These are phyloP conservation scores for Talaromyces adpressus DNA, from an alignment of 495 filamentous ascomycete genomes.

Conservation along the genomic window DNA sequence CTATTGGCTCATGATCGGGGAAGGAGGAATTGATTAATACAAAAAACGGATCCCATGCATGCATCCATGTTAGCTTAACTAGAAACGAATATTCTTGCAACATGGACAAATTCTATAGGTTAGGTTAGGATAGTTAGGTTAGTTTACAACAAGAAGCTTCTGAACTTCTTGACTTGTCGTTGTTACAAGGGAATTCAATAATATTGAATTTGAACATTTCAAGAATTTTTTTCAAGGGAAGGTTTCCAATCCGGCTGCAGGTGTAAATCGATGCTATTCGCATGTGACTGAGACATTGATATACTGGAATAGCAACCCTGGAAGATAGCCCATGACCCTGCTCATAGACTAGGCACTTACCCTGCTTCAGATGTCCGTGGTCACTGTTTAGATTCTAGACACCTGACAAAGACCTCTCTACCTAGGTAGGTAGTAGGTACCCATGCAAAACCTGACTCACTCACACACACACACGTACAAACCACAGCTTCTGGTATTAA, in stretches of 20 bases:
- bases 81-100: neutral
- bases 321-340: too few relatives aligned
- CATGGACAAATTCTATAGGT: neutral
- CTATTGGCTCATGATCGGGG: neutral
- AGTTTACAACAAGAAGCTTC: slow-evolving; percentile 9
- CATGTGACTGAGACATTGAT: neutral
- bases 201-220: neutral
- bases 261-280: neutral
- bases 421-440: neutral
- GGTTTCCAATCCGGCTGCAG: neutral
- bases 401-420: neutral
- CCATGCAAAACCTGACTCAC: neutral
- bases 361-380: too few relatives aligned
- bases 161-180: slow-evolving; percentile 8
- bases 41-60: neutral
- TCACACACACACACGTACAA: too few relatives aligned
- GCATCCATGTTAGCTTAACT: neutral
- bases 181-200: neutral
- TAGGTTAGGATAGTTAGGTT: neutral
- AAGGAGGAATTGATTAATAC: neutral
- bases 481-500: too few relatives aligned
- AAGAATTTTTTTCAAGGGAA: neutral
- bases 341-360: too few relatives aligned
- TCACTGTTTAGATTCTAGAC: too few relatives aligned
- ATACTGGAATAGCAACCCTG: neutral